A percentile compares a stretch with the other conserved stretches of the same genome.
phyloP scores from a whole-genome alignment of 2,329 filamentous ascomycete species.

The Cladosporium sp. region DNA sequence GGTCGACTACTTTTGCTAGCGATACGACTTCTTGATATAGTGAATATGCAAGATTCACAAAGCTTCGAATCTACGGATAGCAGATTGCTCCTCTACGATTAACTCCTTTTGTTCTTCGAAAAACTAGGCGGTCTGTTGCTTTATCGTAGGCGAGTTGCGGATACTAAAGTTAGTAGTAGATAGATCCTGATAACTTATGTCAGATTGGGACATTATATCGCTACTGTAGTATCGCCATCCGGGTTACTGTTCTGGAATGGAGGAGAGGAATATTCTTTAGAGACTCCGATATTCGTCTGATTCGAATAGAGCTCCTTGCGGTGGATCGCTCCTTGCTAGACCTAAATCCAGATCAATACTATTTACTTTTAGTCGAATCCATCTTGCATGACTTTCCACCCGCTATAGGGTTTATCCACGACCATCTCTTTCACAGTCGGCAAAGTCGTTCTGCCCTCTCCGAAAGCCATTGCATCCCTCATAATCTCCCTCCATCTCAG shows the following conservation, averaged over 20 bases:
- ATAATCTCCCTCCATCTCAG: constrained; percentile 9
- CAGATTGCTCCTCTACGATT: constrained; percentile 1
- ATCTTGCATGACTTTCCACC: background rate
- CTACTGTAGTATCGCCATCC: background rate
- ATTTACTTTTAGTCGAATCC: background rate
- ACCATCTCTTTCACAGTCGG: constrained; percentile 8
- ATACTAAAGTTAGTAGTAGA: constrained; percentile 4
- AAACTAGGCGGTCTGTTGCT: constrained; percentile 5
- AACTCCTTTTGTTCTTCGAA: constrained; percentile 3
- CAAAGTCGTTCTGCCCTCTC: constrained; percentile 3
- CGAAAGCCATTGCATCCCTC: constrained; percentile 5
- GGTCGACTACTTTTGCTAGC: too few relatives aligned
- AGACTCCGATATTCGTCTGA: too few relatives aligned
- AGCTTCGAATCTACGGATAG: background rate
- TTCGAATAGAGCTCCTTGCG: too few relatives aligned
- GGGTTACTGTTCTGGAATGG: background rate
- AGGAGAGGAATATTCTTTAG: too few relatives aligned
- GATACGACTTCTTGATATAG: too few relatives aligned
- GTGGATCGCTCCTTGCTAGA: too few relatives aligned
- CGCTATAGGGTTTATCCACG: constrained; percentile 1
- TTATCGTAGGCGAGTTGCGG: constrained; percentile 1
- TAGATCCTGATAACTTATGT: constrained; percentile 2
- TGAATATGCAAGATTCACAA: background rate
- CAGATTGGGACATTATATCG: constrained; percentile 2
- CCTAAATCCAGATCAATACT: too few relatives aligned